phyloP scores from a whole-genome alignment of 176 grass and related monocot genomes.

The Oryza rufipogon region DNA sequence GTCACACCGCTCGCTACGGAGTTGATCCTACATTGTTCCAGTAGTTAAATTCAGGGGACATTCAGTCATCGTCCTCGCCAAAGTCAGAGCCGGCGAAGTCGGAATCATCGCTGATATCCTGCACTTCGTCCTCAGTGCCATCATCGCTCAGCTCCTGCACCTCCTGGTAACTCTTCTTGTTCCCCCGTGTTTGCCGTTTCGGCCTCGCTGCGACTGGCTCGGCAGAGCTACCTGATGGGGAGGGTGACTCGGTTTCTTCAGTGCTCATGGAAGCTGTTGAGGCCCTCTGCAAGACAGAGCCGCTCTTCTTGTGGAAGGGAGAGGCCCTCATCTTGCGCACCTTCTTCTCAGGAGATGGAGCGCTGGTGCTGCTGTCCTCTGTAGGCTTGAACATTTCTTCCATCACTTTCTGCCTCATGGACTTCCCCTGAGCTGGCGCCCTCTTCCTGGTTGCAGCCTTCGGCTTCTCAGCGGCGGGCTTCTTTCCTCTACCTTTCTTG shows the following conservation, averaged over 20 bases:
- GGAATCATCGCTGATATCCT: slow-evolving; percentile 51
- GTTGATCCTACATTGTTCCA: background rate
- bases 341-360: slow-evolving; percentile 67
- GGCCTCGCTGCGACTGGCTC: slow-evolving; percentile 38
- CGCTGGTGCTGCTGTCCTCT: slow-evolving; percentile 48
- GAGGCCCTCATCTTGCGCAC: slow-evolving; percentile 68
- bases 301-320: slow-evolving; percentile 84
- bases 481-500: slow-evolving; percentile 62
- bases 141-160: slow-evolving; percentile 10
- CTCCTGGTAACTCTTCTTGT: slow-evolving; percentile 29
- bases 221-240: slow-evolving; percentile 38
- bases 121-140: slow-evolving; percentile 55
- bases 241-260: slow-evolving; percentile 32
- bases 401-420: slow-evolving; percentile 40
- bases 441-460: slow-evolving; percentile 44
- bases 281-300: slow-evolving; percentile 44
- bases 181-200: slow-evolving; percentile 63
- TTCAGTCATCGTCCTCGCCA: slow-evolving; percentile 47
- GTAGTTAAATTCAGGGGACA: background rate
- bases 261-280: slow-evolving; percentile 16
- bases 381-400: slow-evolving; percentile 47
- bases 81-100: slow-evolving; percentile 78
- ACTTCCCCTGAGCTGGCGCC: slow-evolving; percentile 36
- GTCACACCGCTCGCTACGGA: background rate
- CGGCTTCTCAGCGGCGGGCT: slow-evolving; percentile 37